Evolutionary conservation across 257 asterid genomes (phyloP).

Genomic region (Nicotiana paniculata): DNA sequence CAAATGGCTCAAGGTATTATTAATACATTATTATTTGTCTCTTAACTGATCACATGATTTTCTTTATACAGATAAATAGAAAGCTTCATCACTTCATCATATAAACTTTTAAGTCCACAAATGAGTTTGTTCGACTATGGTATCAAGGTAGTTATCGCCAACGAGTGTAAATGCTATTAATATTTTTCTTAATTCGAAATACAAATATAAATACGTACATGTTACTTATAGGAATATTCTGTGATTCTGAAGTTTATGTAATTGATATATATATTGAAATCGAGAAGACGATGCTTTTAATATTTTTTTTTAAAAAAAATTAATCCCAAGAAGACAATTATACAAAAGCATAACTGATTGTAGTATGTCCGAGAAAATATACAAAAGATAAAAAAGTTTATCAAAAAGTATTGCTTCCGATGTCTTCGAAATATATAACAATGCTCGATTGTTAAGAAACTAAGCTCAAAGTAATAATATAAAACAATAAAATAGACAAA

Average conservation of each 20-base stretch:
- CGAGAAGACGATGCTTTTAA: background rate
- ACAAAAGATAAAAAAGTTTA: background rate
- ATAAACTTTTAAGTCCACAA: background rate
- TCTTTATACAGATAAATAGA: background rate
- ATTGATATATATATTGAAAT: background rate
- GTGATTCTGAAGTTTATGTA: background rate
- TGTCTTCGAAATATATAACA: background rate
- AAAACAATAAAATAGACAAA: too few species aligned
- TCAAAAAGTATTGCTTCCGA: background rate
- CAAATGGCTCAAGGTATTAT: background rate
- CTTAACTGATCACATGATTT: background rate
- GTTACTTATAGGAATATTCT: too few species aligned
- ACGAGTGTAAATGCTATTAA: background rate
- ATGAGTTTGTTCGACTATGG: too few species aligned
- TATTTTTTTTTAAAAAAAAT: too few species aligned
- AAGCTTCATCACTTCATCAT: background rate
- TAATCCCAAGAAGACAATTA: background rate
- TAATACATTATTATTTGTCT: too few species aligned
- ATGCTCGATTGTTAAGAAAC: too few species aligned
- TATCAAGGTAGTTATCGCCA: background rate
- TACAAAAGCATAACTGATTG: background rate
- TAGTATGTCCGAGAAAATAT: background rate
- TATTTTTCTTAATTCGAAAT: too few species aligned
- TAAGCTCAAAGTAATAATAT: too few species aligned
- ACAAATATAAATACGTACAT: background rate